Base-by-base conservation (phyloP, 768 basidiomycete genomes). In the Boletus pseudopeckii region DNA sequence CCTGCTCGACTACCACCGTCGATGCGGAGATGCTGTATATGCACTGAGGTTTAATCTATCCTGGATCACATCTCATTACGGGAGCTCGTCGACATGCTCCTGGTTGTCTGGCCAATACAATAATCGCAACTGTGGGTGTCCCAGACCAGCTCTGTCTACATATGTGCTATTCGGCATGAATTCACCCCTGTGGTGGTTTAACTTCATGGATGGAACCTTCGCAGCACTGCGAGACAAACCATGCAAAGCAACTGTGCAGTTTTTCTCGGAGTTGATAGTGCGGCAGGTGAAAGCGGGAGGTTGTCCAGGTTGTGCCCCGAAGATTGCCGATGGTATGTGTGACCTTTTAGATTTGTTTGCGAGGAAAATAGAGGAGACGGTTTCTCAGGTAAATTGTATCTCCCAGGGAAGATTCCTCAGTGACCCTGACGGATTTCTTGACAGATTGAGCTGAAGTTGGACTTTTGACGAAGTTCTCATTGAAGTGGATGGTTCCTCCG, bases 1-100 rank as follows among this genome's bases (percentile, higher is more conserved):
- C 4, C 41, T 72, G 7, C 50, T 64, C 11, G 54, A 48, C 22
- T 64, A 67, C 32, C 64, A 64, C 22, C 13, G 22, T 18, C 22
- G 17, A 5, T 68, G 66, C 10, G 38, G 57, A 2, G 43, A 55
- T 1, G 60, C 57, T 7, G 59, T 54, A 4, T 48, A 52, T n/a
- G 40, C 22, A 0, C 39, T 61, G n/a, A 43, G 33, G 18, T 3
- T 8, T 0, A 9, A 60, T 26, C 41, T 55, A 9, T 49, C 42
- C 1, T 61, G 64, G 57, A 61, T 68, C 26, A 42, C 3, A 36
- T 17, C 30, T 13, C 53, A 49, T 20, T 57, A 57, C 8, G 22
- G 33, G n/a, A 38, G 22, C 14, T n/a, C 7, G 2, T 15, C 26
- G 15, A 48, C 43, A 15, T 63, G 58, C 22, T 7, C 18, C n/a